These are phyloP conservation scores for Elaphomyces granulatus DNA, from an alignment of 495 filamentous ascomycete genomes.

Conservation along the genomic window DNA sequence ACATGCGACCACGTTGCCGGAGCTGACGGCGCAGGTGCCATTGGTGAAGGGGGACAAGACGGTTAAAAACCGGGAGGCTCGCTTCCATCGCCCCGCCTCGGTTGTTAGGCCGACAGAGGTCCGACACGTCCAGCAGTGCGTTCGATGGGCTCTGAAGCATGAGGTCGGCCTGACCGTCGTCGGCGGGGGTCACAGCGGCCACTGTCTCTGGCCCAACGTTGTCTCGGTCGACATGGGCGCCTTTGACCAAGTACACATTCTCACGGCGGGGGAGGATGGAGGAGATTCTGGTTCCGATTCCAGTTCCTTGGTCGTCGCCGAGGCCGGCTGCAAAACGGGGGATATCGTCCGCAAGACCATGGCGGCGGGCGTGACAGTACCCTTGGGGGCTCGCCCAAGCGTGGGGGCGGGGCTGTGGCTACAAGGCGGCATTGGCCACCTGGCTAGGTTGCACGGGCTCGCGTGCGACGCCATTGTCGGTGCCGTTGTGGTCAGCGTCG, in stretches of 20 bases:
- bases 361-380: slow-evolving; percentile 38
- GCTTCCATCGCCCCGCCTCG: slow-evolving; percentile 28
- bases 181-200: slow-evolving; percentile 46
- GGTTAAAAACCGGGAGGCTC: slow-evolving; percentile 41
- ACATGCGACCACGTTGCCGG: slow-evolving; percentile 31
- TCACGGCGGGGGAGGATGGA: slow-evolving; percentile 16
- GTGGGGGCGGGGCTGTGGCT: slow-evolving; percentile 49
- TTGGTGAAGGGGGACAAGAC: slow-evolving; percentile 16
- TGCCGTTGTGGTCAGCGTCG: slow-evolving; percentile 41
- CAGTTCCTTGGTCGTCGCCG: slow-evolving; percentile 35
- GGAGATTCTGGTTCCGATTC: slow-evolving; percentile 12
- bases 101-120: slow-evolving; percentile 36
- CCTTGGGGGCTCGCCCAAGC: slow-evolving; percentile 44
- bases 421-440: slow-evolving; percentile 51
- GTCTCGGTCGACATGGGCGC: slow-evolving; percentile 44
- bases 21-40: slow-evolving; percentile 36
- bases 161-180: slow-evolving; percentile 35
- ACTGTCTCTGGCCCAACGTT: slow-evolving; percentile 40
- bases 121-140: slow-evolving; percentile 39
- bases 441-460: slow-evolving; percentile 42
- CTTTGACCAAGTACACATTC: slow-evolving; percentile 39
- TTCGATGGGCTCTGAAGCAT: slow-evolving; percentile 44
- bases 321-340: slow-evolving; percentile 39
- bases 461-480: slow-evolving; percentile 47
- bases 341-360: slow-evolving; percentile 41